Evolutionary conservation across 208 protist species (phyloP).

Genomic region (Crithidia bombi): DNA sequence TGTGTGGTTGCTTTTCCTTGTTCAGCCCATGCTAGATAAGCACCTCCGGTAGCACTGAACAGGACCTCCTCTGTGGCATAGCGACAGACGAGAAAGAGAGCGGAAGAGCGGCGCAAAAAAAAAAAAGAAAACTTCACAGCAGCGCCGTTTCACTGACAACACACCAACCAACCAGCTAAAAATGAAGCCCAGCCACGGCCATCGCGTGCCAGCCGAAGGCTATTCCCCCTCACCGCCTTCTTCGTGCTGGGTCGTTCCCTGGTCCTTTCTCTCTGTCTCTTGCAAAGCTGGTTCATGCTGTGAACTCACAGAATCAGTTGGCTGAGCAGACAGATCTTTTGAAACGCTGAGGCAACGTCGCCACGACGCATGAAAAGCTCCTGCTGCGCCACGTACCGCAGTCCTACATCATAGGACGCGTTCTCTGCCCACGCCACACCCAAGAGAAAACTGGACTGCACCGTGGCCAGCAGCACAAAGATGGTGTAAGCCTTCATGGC

Average conservation of each 20-base stretch:
- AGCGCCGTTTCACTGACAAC: not conserved
- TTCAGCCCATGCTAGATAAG: too few species aligned
- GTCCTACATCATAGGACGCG: slow-evolving; percentile 17
- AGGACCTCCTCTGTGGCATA: too few species aligned
- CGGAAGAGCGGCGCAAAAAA: slow-evolving; percentile 12
- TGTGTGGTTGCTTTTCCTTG: too few species aligned
- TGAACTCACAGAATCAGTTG: slow-evolving; percentile 40
- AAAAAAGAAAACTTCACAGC: slow-evolving; percentile 4
- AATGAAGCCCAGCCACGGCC: too few species aligned
- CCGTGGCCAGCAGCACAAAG: slow-evolving; percentile 51
- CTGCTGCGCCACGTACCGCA: slow-evolving; percentile 9
- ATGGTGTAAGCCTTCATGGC: slow-evolving; percentile 55
- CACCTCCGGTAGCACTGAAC: too few species aligned
- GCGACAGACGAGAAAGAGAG: too few species aligned
- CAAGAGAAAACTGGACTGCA: slow-evolving; percentile 61
- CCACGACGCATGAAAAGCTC: slow-evolving; percentile 1
- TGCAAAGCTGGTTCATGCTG: too few species aligned
- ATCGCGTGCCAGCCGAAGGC: too few species aligned
- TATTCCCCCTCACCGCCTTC: too few species aligned
- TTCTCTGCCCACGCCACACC: slow-evolving; percentile 38
- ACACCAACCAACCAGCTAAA: too few species aligned
- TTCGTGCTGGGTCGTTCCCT: too few species aligned
- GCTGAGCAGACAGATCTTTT: slow-evolving; percentile 29
- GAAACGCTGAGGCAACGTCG: slow-evolving; percentile 17
- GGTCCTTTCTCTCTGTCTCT: too few species aligned